These are phyloP conservation scores for Trichophyton equinum DNA, from an alignment of 2,329 filamentous ascomycete species.

Conservation along the genomic window DNA sequence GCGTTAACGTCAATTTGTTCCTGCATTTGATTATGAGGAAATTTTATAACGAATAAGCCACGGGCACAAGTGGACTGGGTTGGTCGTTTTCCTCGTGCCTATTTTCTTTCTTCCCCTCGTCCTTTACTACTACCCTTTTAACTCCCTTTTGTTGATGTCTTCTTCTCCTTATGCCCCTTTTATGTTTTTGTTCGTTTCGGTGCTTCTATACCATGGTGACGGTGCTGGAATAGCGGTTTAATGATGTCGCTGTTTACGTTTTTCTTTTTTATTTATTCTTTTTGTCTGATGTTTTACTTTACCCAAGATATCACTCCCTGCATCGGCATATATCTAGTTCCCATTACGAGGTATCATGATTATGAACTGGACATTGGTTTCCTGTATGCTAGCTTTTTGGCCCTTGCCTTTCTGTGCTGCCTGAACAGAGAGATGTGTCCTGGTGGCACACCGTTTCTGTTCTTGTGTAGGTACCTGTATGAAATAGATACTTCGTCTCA, in stretches of 20 bases:
- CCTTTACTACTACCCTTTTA: background rate
- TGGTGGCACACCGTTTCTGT: background rate
- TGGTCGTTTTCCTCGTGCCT: background rate
- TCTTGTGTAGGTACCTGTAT: background rate
- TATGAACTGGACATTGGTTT: background rate
- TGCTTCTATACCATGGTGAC: background rate
- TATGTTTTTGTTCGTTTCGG: background rate
- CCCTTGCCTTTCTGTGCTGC: background rate
- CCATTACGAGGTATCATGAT: background rate
- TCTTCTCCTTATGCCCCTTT: background rate
- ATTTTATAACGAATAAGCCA: constrained; percentile 54
- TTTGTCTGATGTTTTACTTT: background rate
- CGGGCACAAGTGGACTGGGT: background rate
- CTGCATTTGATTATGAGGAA: constrained; percentile 98
- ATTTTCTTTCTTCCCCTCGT: background rate
- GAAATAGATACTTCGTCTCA: background rate
- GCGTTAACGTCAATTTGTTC: constrained; percentile 91
- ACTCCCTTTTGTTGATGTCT: background rate
- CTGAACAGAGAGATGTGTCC: background rate
- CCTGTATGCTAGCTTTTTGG: background rate
- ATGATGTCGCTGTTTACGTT: constrained; percentile 7
- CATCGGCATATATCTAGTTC: background rate
- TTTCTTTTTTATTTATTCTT: constrained; percentile 12
- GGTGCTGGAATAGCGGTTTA: background rate
- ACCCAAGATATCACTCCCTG: background rate